Conservation (phyloP, 2,329 filamentous ascomycete species). For the Epichloe hybrida region DNA sequence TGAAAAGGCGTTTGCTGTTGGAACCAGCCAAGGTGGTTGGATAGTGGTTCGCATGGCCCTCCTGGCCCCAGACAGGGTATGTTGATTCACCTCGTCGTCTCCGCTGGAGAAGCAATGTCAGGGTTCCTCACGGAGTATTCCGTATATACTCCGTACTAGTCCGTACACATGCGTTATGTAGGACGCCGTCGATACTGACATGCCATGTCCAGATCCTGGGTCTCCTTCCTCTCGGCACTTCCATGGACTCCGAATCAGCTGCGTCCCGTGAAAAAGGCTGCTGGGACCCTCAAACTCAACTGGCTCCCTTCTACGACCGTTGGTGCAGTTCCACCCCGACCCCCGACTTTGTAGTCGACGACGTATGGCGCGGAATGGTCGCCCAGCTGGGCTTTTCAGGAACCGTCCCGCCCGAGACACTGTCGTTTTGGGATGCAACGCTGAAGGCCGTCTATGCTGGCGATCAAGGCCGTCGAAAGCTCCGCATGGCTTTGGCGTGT, state of each 20-base stretch:
- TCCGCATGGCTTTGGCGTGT: conserved; percentile 30
- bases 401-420: conserved; percentile 21
- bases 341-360: conserved; percentile 33
- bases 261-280: conserved; percentile 31
- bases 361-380: conserved; percentile 32
- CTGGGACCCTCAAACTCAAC: conserved; percentile 33
- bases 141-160: not conserved
- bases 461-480: conserved; percentile 34
- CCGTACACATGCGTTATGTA: too few species aligned
- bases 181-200: not conserved
- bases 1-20: conserved; percentile 33
- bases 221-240: conserved; percentile 34
- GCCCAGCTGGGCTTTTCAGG: conserved; percentile 31
- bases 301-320: conserved; percentile 27
- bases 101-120: not conserved
- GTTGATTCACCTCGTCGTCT: conserved; percentile 3
- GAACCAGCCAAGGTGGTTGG: conserved; percentile 40
- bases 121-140: not conserved
- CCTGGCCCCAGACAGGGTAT: conserved; percentile 32
- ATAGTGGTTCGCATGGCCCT: conserved; percentile 36
- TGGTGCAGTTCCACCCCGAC: conserved; percentile 27
- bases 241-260: conserved; percentile 38
- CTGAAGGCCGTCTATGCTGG: conserved; percentile 33
- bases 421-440: conserved; percentile 32
- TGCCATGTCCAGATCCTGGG: conserved; percentile 27